Conservation (phyloP, 2,329 filamentous ascomycete species). For the Coniochaeta sp. region DNA sequence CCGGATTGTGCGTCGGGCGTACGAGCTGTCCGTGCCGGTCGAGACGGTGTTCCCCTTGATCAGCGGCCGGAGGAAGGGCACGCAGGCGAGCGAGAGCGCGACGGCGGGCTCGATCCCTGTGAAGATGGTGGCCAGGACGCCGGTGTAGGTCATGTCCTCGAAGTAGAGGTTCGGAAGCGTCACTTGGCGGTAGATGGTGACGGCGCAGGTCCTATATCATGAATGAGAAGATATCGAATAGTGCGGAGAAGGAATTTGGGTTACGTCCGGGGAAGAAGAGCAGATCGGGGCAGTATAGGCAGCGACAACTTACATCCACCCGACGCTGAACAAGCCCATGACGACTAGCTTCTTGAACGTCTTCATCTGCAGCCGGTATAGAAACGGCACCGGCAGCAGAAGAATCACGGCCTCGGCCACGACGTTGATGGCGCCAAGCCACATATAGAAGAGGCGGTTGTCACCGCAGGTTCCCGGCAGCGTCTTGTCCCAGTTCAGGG, state of each 20-base stretch:
- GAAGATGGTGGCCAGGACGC: slow-evolving; percentile 25
- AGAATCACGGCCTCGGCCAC: slow-evolving; percentile 21
- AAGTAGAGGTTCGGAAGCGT: slow-evolving; percentile 23
- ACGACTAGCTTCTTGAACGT: slow-evolving; percentile 19
- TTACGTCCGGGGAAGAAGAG: no score
- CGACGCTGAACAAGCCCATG: slow-evolving; percentile 20
- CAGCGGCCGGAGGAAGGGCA: slow-evolving; percentile 31
- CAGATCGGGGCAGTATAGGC: not conserved
- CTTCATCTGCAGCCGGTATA: slow-evolving; percentile 19
- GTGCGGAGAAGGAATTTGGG: no score
- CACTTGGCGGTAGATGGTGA: slow-evolving; percentile 23
- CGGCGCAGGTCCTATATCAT: slow-evolving; percentile 21
- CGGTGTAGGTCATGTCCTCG: slow-evolving; percentile 22
- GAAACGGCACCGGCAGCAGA: slow-evolving; percentile 20
- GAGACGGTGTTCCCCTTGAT: slow-evolving; percentile 8
- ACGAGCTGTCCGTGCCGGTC: not conserved
- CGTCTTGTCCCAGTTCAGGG: slow-evolving; percentile 23
- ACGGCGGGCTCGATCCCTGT: slow-evolving; percentile 19
- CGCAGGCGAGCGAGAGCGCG: slow-evolving; percentile 26
- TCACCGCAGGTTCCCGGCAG: slow-evolving; percentile 22
- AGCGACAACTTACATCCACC: slow-evolving; percentile 19
- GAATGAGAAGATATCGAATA: not conserved
- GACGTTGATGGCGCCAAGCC: slow-evolving; percentile 21
- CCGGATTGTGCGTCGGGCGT: not conserved
- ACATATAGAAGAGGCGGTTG: slow-evolving; percentile 16